Conservation (phyloP, 805 yeast species). For the Candida nemodendra region DNA sequence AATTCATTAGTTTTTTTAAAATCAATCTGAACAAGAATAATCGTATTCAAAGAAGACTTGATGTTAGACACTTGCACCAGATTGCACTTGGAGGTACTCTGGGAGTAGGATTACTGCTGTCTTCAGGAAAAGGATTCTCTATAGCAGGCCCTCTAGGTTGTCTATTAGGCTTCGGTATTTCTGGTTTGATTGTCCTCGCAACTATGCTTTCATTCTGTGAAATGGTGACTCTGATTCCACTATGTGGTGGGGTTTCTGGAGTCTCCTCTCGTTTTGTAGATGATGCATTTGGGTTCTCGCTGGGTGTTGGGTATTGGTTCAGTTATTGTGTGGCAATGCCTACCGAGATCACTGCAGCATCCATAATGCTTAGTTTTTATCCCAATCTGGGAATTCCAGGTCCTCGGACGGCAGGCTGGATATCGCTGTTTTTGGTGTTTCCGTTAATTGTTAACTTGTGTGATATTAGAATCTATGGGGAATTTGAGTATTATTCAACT, state of each 20-base stretch:
- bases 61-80: constrained; percentile 70
- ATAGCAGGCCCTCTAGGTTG: constrained; percentile 80
- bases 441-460: constrained; percentile 54
- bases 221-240: constrained; percentile 75
- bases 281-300: constrained; percentile 73
- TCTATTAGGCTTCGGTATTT: constrained; percentile 59
- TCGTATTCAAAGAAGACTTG: constrained; percentile 54
- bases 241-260: constrained; percentile 78
- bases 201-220: constrained; percentile 78
- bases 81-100: constrained; percentile 76
- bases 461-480: constrained; percentile 74
- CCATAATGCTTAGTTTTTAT: constrained; percentile 72
- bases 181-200: constrained; percentile 64
- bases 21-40: constrained; percentile 22
- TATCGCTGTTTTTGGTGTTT: constrained; percentile 52
- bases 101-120: constrained; percentile 71
- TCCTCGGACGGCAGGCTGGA: constrained; percentile 63
- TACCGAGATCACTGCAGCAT: constrained; percentile 77
- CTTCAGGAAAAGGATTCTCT: constrained; percentile 69
- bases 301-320: constrained; percentile 73
- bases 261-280: constrained; percentile 72
- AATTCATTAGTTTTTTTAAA: constrained; percentile 7
- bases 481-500: constrained; percentile 64
- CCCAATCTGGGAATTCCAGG: constrained; percentile 50
- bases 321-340: constrained; percentile 73